Percentiles rank a stretch among this genome's conserved stretches.
Evolutionary conservation across 345 rosid genomes (phyloP).

Genomic region (Linum trigynum): DNA sequence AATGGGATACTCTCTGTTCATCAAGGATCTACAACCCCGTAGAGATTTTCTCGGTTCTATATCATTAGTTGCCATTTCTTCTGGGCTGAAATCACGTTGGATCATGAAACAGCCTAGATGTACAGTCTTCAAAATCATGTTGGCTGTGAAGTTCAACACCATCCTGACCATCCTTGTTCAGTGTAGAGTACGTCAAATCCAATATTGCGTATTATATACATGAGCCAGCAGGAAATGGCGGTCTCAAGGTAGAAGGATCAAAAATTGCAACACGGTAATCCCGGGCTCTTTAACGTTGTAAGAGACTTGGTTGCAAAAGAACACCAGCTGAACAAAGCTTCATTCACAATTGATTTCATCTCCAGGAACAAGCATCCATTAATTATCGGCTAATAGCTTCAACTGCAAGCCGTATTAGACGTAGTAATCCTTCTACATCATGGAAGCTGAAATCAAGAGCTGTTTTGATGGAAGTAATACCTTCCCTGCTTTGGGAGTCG

Average conservation of each 20-base stretch:
- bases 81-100: too few relatives aligned
- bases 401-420: constrained; percentile 70
- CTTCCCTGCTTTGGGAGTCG: constrained; percentile 52
- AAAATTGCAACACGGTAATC: not conserved
- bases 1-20: not conserved
- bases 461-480: constrained; percentile 49
- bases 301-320: not conserved
- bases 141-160: not conserved
- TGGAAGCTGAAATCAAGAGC: constrained; percentile 96
- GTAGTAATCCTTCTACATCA: constrained; percentile 72
- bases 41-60: not conserved
- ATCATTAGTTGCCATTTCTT: not conserved
- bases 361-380: constrained; percentile 14
- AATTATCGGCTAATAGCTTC: constrained; percentile 54
- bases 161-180: too few relatives aligned
- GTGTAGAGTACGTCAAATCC: too few relatives aligned
- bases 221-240: not conserved
- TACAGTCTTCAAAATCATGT: not conserved
- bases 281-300: not conserved
- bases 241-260: not conserved
- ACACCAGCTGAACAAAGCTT: not conserved
- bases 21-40: not conserved
- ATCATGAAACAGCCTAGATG: too few relatives aligned
- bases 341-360: constrained; percentile 9
- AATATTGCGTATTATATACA: not conserved